These are phyloP conservation scores for Spathaspora jeffriesii DNA, from an alignment of 1,139 yeast genomes.

Conservation along the genomic window DNA sequence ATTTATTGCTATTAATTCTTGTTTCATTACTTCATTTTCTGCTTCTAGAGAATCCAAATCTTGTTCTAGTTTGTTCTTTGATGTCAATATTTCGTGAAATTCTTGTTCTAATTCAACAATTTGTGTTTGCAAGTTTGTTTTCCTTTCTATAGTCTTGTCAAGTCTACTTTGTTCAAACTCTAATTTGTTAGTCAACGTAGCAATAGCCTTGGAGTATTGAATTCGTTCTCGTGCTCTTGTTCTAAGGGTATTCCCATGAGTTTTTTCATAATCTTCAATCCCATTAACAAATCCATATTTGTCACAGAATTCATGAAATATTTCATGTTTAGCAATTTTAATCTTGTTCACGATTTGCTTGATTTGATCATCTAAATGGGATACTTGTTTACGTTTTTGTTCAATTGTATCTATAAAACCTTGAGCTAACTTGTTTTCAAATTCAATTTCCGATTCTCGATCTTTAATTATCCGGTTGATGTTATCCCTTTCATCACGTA, in stretches of 20 bases:
- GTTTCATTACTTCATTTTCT: slow-evolving; percentile 44
- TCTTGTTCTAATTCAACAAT: slow-evolving; percentile 31
- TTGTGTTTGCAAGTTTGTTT: slow-evolving; percentile 34
- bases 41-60: slow-evolving; percentile 50
- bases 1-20: slow-evolving; percentile 34
- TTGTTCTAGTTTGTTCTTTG: slow-evolving; percentile 32
- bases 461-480: slow-evolving; percentile 56
- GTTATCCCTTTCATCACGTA: slow-evolving; percentile 52
- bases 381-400: slow-evolving; percentile 21
- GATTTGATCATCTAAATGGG: slow-evolving; percentile 31
- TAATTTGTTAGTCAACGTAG: slow-evolving; percentile 62
- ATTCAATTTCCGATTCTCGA: slow-evolving; percentile 53
- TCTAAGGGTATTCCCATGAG: slow-evolving; percentile 64
- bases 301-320: slow-evolving; percentile 57
- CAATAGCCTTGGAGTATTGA: slow-evolving; percentile 58
- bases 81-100: slow-evolving; percentile 26
- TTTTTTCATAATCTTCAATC: slow-evolving; percentile 66
- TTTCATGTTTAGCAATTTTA: slow-evolving; percentile 35
- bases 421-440: slow-evolving; percentile 34
- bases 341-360: slow-evolving; percentile 26
- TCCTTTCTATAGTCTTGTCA: slow-evolving; percentile 48
- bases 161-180: slow-evolving; percentile 64
- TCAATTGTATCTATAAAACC: slow-evolving; percentile 19
- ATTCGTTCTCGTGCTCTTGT: slow-evolving; percentile 65
- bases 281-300: slow-evolving; percentile 51